These are phyloP conservation scores for Aspergillus conjunctus DNA, from an alignment of 495 filamentous ascomycete species.

Conservation along the genomic window DNA sequence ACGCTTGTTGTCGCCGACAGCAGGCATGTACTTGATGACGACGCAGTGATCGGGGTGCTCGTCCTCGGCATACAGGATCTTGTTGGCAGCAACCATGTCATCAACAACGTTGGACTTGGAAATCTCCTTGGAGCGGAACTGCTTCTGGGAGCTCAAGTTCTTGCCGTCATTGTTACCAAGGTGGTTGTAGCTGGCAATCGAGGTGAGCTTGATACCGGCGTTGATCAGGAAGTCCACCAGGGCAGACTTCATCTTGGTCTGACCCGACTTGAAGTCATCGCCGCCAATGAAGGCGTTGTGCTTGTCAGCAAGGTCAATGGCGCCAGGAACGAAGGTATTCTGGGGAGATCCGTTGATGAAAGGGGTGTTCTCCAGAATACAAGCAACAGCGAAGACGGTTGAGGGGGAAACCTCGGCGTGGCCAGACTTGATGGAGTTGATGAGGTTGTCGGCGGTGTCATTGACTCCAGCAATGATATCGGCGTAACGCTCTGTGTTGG, in stretches of 20 bases:
- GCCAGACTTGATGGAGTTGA: conserved; percentile 81
- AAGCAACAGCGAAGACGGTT: conserved; percentile 93
- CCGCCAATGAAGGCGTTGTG: conserved; percentile 90
- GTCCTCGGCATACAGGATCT: conserved; percentile 81
- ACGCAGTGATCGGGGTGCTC: conserved; percentile 90
- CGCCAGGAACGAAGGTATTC: conserved; percentile 97
- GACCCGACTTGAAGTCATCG: conserved; percentile 99
- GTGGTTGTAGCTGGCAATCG: conserved; percentile 99
- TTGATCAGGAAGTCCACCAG: conserved; percentile 98
- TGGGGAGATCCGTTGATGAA: conserved; percentile 99
- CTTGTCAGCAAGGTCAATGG: conserved; percentile 85
- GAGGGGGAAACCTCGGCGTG: conserved; percentile 91
- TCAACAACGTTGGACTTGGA: conserved; percentile 98
- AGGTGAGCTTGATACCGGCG: conserved; percentile 98
- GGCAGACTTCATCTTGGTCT: conserved; percentile 99
- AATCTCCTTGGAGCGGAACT: conserved; percentile 99
- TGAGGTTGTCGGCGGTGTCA: conserved; percentile 91
- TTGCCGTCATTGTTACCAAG: conserved; percentile 99
- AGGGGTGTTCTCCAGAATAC: conserved; percentile 82
- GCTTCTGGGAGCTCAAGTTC: conserved; percentile 95
- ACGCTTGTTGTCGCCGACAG: conserved; percentile 98
- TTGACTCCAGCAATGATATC: conserved; percentile 88
- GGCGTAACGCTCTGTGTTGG: conserved; percentile 96
- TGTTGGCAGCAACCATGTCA: conserved; percentile 98
- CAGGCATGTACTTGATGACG: conserved; percentile 99